Evolutionary conservation across 495 filamentous ascomycete species (phyloP).

Genomic region (Penicillium psychrofluorescens): DNA sequence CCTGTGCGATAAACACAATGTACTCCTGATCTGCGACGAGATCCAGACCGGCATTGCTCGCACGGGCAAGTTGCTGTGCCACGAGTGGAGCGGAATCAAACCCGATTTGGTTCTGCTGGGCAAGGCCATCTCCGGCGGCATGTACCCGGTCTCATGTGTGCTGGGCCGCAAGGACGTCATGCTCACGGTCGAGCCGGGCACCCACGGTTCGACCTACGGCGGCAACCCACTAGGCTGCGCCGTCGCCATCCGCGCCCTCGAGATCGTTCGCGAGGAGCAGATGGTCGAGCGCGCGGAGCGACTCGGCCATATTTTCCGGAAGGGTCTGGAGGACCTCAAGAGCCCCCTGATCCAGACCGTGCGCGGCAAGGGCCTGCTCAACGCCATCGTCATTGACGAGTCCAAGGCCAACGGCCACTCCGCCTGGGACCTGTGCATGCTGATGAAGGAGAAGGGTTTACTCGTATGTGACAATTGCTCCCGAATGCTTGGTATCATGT

Average conservation of each 20-base stretch:
- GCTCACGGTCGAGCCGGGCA: conserved; percentile 95
- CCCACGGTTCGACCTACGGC: conserved; percentile 94
- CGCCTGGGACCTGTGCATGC: conserved; percentile 95
- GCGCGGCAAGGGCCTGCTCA: conserved; percentile 89
- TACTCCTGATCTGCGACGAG: conserved; percentile 94
- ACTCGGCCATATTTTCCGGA: conserved; percentile 78
- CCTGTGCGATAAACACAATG: conserved; percentile 89
- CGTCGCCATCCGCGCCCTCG: conserved; percentile 91
- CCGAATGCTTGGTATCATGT: too few species aligned
- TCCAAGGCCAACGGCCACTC: conserved; percentile 71
- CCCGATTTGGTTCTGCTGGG: conserved; percentile 91
- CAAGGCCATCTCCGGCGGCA: conserved; percentile 95
- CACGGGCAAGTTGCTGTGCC: conserved; percentile 88
- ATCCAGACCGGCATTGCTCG: conserved; percentile 97
- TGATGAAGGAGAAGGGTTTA: conserved; percentile 92
- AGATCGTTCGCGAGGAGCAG: conserved; percentile 86
- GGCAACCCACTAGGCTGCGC: conserved; percentile 97
- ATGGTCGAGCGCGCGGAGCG: conserved; percentile 74
- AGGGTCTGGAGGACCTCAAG: conserved; percentile 61
- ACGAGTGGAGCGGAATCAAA: conserved; percentile 90
- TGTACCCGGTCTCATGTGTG: conserved; percentile 97
- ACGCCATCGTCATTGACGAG: conserved; percentile 97
- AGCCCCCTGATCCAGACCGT: conserved; percentile 76
- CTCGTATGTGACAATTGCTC: conserved; percentile 53
- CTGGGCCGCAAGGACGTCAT: conserved; percentile 86